phyloP scores from a whole-genome alignment of 2,329 filamentous ascomycete genomes.

The Monosporascus ibericus region DNA sequence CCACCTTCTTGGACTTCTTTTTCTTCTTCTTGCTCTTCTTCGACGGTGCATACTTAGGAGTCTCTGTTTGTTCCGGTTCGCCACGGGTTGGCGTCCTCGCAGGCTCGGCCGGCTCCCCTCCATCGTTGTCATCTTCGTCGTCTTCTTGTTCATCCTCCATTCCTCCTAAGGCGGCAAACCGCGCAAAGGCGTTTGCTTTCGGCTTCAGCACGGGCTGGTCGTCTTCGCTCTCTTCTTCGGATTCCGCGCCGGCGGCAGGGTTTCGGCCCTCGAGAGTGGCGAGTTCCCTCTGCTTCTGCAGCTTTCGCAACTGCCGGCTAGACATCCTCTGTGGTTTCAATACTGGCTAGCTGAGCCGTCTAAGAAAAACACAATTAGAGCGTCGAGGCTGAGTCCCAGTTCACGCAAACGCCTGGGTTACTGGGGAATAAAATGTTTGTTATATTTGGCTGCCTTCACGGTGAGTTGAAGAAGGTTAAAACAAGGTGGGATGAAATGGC shows the following conservation, averaged over 20 bases:
- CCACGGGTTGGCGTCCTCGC: slow-evolving; percentile 9
- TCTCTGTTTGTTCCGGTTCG: slow-evolving; percentile 13
- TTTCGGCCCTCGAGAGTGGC: slow-evolving; percentile 31
- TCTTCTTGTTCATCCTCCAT: slow-evolving; percentile 35
- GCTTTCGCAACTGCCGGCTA: slow-evolving; percentile 25
- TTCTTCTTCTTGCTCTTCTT: slow-evolving; percentile 36
- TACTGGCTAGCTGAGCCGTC: too few relatives aligned
- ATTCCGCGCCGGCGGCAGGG: slow-evolving; percentile 31
- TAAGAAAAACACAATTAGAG: too few relatives aligned
- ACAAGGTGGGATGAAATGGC: too few relatives aligned
- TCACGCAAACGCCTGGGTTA: too few relatives aligned
- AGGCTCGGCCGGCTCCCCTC: slow-evolving; percentile 14
- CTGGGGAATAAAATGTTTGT: too few relatives aligned
- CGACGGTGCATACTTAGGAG: slow-evolving; percentile 12
- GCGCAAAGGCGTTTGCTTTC: slow-evolving; percentile 41
- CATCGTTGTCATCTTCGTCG: slow-evolving; percentile 25
- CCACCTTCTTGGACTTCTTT: slow-evolving; percentile 26
- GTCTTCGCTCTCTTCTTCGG: slow-evolving; percentile 20
- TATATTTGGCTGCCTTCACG: too few relatives aligned
- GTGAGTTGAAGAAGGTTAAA: too few relatives aligned
- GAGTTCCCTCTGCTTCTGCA: slow-evolving; percentile 43
- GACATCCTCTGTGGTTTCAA: slow-evolving; percentile 19
- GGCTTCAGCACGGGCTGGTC: slow-evolving; percentile 31
- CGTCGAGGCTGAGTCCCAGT: too few relatives aligned
- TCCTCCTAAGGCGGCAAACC: slow-evolving; percentile 44